A percentile compares a stretch with the other conserved stretches of the same genome.
phyloP scores from a whole-genome alignment of 192 early-diverging fungal species.

The Paraglomus occultum region DNA sequence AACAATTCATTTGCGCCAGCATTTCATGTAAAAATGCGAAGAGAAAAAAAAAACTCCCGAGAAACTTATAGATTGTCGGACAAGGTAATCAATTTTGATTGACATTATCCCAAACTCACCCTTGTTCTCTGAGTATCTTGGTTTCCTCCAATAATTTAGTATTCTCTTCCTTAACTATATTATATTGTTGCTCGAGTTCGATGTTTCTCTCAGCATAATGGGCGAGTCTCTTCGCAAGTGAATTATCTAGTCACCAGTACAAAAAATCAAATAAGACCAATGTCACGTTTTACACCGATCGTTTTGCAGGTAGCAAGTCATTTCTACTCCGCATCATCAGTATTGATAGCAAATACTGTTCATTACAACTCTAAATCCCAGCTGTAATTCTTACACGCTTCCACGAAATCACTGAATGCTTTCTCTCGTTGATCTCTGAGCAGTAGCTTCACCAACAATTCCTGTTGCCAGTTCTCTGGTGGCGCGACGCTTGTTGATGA shows the following conservation, averaged over 20 bases:
- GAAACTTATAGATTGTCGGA: neutral
- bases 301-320: neutral
- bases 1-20: conserved; percentile 1
- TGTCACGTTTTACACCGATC: neutral
- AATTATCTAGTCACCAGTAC: conserved; percentile 36
- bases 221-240: conserved; percentile 42
- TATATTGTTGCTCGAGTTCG: conserved; percentile 36
- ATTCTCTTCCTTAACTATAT: conserved; percentile 34
- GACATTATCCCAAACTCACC: conserved; percentile 31
- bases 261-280: neutral
- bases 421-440: conserved; percentile 47
- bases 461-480: conserved; percentile 35
- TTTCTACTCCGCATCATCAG: neutral
- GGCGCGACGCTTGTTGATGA: neutral
- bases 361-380: neutral
- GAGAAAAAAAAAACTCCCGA: neutral
- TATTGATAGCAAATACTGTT: too few relatives aligned
- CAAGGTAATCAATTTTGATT: neutral
- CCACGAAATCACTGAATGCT: conserved; percentile 46
- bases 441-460: conserved; percentile 41
- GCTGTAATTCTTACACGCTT: conserved; percentile 40
- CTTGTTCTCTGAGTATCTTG: conserved; percentile 40
- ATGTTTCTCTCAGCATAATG: conserved; percentile 43
- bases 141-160: conserved; percentile 40
- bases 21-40: neutral